Base-by-base conservation (phyloP, 1,139 yeast species). In the Geotrichum fermentans region DNA sequence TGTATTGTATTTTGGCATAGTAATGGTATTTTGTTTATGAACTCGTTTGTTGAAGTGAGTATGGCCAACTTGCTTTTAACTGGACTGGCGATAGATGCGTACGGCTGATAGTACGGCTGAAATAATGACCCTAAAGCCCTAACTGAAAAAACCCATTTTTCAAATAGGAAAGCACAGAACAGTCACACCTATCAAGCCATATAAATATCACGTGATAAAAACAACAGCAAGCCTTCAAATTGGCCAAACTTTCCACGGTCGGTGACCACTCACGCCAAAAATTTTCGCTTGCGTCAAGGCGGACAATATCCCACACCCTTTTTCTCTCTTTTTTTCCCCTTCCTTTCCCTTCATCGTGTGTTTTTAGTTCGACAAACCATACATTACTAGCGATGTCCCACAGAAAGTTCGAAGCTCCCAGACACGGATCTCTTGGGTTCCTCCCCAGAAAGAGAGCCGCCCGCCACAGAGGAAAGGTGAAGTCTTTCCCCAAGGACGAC, bases 371-470 rank as follows among this genome's bases (percentile, higher is more conserved):
- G 41, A 42, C 47, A 42, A 36, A 29, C 33, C 41, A 26, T 37
- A 18, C 22, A n/a, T 29, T 32, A 16, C 32, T 16, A 43, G 43
- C 50, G 47, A 92, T 92, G 98, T 92, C 97, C 75, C 98, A 92
- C 90, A 87, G 98, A 85, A 92, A 92, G 83, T 92, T 73, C 94
- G 97, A 92, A 87, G 96, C 94, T 68, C 98, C 98, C 80, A 89
- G 98, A 82, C 97, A 92, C 89, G 98, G 98, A 78, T 92, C 96
- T 75, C 81, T 92, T 75, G 98, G 97, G 72, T 92, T 89, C 96
- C 66, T 82, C 64, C 97, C 97, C 84, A 87, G 96, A 83, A 90
- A 90, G 96, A 89, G 98, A 83, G 92, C 97, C 71, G 83, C 95
- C 75, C 81, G 86, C 74, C 94, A 87, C 80, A 87, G 95, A 83